phyloP scores from a whole-genome alignment of 139 green algal species.

The Desmodesmus armatus region DNA sequence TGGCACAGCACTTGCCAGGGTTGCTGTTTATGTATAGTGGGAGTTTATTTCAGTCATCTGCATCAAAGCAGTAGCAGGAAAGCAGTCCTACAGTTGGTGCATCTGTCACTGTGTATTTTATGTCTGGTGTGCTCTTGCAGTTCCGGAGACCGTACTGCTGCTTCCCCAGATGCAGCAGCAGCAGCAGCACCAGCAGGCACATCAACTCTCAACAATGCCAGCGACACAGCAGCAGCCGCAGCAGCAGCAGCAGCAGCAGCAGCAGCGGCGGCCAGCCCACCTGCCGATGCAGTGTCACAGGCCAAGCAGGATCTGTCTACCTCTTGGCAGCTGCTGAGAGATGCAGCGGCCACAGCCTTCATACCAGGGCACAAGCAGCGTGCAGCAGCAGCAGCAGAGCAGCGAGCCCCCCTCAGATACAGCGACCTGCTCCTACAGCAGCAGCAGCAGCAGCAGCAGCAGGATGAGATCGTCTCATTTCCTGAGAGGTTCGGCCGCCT shows the following conservation, averaged over 20 bases:
- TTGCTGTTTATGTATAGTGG: no score
- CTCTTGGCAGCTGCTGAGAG: conserved; percentile 16
- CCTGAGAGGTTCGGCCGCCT: conserved; percentile 2
- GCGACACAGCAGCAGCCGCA: not conserved
- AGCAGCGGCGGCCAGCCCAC: not conserved
- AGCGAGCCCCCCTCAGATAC: not conserved
- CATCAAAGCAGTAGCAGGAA: no score
- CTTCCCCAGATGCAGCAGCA: not conserved
- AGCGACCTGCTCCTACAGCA: not conserved
- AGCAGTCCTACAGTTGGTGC: no score
- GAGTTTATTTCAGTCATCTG: no score
- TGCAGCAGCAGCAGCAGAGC: conserved; percentile 9
- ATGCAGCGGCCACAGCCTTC: conserved; percentile 13
- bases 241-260: not conserved
- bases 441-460: conserved; percentile 23
- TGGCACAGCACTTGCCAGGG: no score
- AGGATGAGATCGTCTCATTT: not conserved
- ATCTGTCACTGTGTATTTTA: no score
- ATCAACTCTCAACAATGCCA: not conserved
- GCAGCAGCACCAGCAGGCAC: not conserved
- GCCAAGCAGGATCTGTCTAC: not conserved
- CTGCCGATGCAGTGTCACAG: not conserved
- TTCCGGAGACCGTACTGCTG: no score
- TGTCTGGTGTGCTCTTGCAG: no score
- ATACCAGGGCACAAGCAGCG: not conserved